phyloP scores from a whole-genome alignment of 306 rosid genomes.

The Lablab purpureus region DNA sequence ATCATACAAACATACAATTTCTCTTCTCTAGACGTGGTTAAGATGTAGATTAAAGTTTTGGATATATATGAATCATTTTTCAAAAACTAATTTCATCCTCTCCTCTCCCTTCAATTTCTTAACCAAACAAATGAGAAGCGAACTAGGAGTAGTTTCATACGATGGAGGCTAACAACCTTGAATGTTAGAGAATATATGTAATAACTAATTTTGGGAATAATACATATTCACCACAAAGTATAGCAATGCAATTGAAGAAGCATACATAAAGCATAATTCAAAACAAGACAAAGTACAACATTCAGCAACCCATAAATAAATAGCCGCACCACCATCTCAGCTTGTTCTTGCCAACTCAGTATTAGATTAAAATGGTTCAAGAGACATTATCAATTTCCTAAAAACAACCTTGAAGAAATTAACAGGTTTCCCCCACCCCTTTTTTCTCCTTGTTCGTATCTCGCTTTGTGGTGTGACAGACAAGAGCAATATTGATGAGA shows the following conservation, averaged over 20 bases:
- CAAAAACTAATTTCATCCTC: no score
- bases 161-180: background rate
- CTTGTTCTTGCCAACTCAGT: slow-evolving; percentile 53
- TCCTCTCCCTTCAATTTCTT: no score
- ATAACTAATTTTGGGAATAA: slow-evolving; percentile 16
- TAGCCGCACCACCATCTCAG: slow-evolving; percentile 56
- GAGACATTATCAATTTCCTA: slow-evolving; percentile 31
- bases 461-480: slow-evolving; percentile 44
- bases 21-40: no score
- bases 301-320: slow-evolving; percentile 37
- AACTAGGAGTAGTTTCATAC: no score
- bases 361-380: slow-evolving; percentile 45
- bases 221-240: background rate
- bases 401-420: slow-evolving; percentile 42
- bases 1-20: no score
- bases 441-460: slow-evolving; percentile 29
- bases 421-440: slow-evolving; percentile 25
- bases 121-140: no score
- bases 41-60: no score
- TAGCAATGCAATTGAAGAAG: slow-evolving; percentile 36
- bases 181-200: background rate
- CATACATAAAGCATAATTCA: slow-evolving; percentile 25
- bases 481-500: slow-evolving; percentile 44
- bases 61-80: no score
- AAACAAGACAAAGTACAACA: slow-evolving; percentile 5